Evolutionary conservation across 1,139 yeast species (phyloP).

Genomic region (Lodderomyces orthopsilosis): DNA sequence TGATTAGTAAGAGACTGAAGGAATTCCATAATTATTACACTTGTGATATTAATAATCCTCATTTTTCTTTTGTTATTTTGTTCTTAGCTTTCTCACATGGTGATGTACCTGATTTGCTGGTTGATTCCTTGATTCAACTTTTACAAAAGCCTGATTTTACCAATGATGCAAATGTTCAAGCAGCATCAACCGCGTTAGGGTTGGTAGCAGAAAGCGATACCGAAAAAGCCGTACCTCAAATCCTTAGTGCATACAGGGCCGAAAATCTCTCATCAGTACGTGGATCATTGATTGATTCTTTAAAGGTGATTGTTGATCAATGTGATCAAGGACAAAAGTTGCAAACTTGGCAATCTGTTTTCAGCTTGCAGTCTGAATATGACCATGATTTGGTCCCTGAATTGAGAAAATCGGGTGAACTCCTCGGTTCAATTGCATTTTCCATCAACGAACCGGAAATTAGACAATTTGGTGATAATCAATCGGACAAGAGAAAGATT

Average conservation of each 20-base stretch:
- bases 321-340: conserved; percentile 13
- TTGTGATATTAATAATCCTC: conserved; percentile 16
- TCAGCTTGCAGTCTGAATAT: conserved; percentile 17
- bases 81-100: conserved; percentile 45
- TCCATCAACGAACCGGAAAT: conserved; percentile 17
- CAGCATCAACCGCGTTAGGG: conserved; percentile 56
- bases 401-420: conserved; percentile 32
- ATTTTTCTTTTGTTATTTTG: conserved; percentile 29
- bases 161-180: conserved; percentile 41
- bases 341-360: conserved; percentile 18
- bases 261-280: conserved; percentile 12
- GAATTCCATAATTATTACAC: conserved; percentile 28
- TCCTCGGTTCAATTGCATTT: conserved; percentile 25
- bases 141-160: conserved; percentile 12
- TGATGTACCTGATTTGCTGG: conserved; percentile 10
- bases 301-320: conserved; percentile 19
- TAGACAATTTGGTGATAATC: conserved; percentile 12
- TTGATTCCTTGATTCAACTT: conserved; percentile 10
- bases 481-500: conserved; percentile 19
- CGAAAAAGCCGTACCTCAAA: conserved; percentile 6
- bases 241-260: conserved; percentile 13
- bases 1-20: conserved; percentile 28
- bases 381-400: conserved; percentile 17
- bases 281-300: conserved; percentile 31
- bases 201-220: conserved; percentile 25